Evolutionary conservation across 2,329 filamentous ascomycete genomes (phyloP).

Genomic region (Onygenales sp.): DNA sequence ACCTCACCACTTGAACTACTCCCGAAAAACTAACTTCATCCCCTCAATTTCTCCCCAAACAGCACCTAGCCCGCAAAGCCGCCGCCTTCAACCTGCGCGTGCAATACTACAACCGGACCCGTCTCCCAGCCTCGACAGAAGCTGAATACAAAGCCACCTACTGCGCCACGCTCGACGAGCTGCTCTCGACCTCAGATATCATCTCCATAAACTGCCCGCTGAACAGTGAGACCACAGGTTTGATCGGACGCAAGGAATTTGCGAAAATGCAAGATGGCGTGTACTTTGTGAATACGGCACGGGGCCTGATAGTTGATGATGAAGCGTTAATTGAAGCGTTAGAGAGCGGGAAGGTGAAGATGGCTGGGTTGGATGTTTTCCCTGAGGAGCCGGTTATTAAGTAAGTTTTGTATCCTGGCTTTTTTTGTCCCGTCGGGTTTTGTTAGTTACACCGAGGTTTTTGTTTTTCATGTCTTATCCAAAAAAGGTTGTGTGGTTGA

Average conservation of each 20-base stretch:
- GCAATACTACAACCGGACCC: conserved; percentile 35
- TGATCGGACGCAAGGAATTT: conserved; percentile 35
- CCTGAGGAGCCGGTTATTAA: conserved; percentile 33
- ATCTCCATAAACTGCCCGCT: conserved; percentile 43
- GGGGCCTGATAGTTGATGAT: conserved; percentile 43
- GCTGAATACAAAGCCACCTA: conserved; percentile 27
- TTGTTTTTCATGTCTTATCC: no score
- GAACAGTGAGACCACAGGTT: conserved; percentile 28
- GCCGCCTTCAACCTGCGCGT: conserved; percentile 36
- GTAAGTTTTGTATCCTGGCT: background rate
- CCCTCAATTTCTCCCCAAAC: background rate
- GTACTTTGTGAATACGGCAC: conserved; percentile 43
- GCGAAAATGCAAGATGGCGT: conserved; percentile 39
- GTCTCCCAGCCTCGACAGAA: conserved; percentile 26
- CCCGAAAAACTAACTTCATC: no score
- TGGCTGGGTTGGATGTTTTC: conserved; percentile 43
- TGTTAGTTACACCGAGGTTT: no score
- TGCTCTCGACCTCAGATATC: conserved; percentile 33
- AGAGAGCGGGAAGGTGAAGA: conserved; percentile 36
- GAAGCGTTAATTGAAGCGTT: conserved; percentile 38
- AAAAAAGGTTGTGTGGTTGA: no score
- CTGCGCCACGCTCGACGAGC: conserved; percentile 26
- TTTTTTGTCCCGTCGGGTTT: background rate
- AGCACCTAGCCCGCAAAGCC: conserved; percentile 32
- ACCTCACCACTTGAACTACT: no score